These are phyloP conservation scores for Marasmius oreades DNA, from an alignment of 1,284 basidiomycete species.

Conservation along the genomic window DNA sequence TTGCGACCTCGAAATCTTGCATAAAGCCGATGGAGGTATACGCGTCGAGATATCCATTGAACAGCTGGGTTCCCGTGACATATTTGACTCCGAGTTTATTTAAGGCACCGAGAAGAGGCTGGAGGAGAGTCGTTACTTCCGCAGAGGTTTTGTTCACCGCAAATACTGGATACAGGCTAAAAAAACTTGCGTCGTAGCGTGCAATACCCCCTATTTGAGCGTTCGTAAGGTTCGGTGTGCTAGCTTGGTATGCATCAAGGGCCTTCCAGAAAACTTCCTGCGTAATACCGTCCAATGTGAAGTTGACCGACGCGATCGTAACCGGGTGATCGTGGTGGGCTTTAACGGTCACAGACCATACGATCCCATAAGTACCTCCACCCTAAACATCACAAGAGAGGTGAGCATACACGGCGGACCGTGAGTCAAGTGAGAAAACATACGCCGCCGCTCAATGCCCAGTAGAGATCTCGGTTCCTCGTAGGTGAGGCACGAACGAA, in stretches of 20 bases:
- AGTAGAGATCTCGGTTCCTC: not conserved
- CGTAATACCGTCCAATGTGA: constrained; percentile 10
- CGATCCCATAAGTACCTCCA: constrained; percentile 5
- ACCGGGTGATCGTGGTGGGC: constrained; percentile 14
- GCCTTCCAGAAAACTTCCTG: constrained; percentile 15
- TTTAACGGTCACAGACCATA: not conserved
- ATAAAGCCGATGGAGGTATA: not conserved
- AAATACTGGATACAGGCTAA: not conserved
- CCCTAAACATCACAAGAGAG: constrained; percentile 5
- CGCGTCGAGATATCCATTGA: not conserved
- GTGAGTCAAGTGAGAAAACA: not conserved
- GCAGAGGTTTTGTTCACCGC: not conserved
- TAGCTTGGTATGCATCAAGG: constrained; percentile 11
- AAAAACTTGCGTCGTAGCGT: not conserved
- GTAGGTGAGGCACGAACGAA: not conserved
- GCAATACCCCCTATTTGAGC: not conserved
- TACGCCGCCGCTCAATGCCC: constrained; percentile 9
- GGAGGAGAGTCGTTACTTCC: not conserved
- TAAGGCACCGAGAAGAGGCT: constrained; percentile 1
- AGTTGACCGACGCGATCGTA: constrained; percentile 8
- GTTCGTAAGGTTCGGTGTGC: constrained; percentile 8
- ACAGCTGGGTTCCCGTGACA: not conserved
- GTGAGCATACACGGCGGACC: not conserved
- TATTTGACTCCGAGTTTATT: constrained; percentile 9
- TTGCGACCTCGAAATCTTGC: not conserved